Evolutionary conservation across 805 yeast genomes (phyloP), one percentile per base, ranked within the genome.

Genomic region (Yamadazyma ubonensis): DNA sequence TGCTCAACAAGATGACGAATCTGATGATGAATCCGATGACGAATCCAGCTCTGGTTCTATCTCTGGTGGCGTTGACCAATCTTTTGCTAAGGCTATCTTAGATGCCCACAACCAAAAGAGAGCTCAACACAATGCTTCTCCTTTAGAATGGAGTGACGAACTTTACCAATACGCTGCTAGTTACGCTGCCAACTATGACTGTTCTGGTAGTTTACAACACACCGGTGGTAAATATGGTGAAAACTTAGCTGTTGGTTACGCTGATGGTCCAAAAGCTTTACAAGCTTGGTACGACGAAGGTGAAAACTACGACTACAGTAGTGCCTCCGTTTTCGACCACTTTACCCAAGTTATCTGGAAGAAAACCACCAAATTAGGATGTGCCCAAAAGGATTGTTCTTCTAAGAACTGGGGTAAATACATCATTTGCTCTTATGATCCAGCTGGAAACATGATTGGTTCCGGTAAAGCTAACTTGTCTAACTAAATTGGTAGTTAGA

Each of bases 301-400:
- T 37, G 41, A 51, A 5, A 49, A 50, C 32, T 63, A 57, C 44
- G 52, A 56, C 35, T 59, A 51, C 50, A 23, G 51, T 39, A 50
- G 63, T 35, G 70, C 73, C 33, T 51, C 61, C 33, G 57, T 63
- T 39, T 69, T 63, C 41, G 61, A 67, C 50, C 96, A 87, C 61
- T 87, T 85, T 64, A 84, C 95, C 15, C 93, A 85, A 59, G 66
- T 86, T 33, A 77, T 86, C 22, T 86, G 96, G 96, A 73, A 70
- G 48, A 58, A 65, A 19, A 67, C 86, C 21, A 69, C 79, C 7
- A 58, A 69, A 47, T 41, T 86, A 11, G 96, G 95, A 14, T 86
- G 96, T 66, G 93, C 83, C 38, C 65, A 70, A 59, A 80, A 78
- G 55, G 58, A 71, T 48, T 85, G 96, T 65, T 46, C 59, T 17